A percentile compares a stretch with the other conserved stretches of the same genome.
These are phyloP conservation scores for Microdochium bolleyi DNA, from an alignment of 2,329 filamentous ascomycete genomes.

Conservation along the genomic window DNA sequence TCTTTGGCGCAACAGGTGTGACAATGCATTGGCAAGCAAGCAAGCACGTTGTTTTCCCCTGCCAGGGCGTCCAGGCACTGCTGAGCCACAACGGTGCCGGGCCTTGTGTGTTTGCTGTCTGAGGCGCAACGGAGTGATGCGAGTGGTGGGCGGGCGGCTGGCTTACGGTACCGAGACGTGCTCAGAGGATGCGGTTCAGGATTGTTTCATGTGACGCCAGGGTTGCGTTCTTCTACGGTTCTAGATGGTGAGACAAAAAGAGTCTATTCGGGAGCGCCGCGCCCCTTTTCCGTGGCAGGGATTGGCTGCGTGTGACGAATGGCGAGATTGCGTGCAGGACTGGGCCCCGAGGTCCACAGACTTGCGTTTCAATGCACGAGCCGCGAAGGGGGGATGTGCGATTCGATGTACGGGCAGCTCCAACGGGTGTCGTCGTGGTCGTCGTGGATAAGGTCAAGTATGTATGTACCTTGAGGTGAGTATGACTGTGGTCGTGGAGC, in stretches of 20 bases:
- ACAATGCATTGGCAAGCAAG: constrained; percentile 4
- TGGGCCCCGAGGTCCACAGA: too few relatives aligned
- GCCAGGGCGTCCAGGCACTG: too few relatives aligned
- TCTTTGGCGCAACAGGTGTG: constrained; percentile 2
- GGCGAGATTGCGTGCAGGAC: background rate
- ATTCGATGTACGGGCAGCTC: background rate
- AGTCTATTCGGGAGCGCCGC: background rate
- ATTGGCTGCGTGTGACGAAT: background rate
- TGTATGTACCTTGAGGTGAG: background rate
- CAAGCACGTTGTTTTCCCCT: background rate
- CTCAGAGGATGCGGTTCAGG: background rate
- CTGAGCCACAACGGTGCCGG: background rate
- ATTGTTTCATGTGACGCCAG: background rate
- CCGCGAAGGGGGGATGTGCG: background rate
- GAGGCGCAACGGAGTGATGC: background rate
- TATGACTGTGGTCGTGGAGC: background rate
- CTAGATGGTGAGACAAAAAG: background rate
- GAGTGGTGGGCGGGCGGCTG: background rate
- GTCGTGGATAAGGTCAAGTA: background rate
- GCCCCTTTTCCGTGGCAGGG: background rate
- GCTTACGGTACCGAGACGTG: background rate
- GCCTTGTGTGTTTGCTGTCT: background rate
- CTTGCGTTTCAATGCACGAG: too few relatives aligned
- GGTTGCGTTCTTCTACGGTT: background rate
- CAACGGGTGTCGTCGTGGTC: too few relatives aligned